Percentiles rank a stretch among this genome's conserved stretches.
Evolutionary conservation across 352 stramenopile genomes (phyloP).

Genomic region (Plasmopara muralis): DNA sequence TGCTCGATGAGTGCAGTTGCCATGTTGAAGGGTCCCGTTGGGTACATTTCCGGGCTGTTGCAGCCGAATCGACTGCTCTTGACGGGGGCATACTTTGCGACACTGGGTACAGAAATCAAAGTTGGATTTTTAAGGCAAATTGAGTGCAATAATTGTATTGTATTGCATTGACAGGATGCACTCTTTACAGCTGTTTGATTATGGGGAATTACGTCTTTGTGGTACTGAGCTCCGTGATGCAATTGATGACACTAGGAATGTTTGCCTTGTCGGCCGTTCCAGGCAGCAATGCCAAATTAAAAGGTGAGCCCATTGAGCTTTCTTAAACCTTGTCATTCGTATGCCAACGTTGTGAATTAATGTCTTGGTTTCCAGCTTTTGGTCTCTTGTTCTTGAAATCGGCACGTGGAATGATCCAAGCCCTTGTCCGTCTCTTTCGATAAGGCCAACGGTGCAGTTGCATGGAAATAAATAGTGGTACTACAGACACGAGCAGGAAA

Average conservation of each 20-base stretch:
- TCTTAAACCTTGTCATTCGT: not conserved
- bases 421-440: conserved; percentile 43
- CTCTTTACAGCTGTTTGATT: conserved; percentile 77
- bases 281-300: conserved; percentile 52
- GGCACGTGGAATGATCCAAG: conserved; percentile 55
- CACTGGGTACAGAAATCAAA: conserved; percentile 39
- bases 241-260: conserved; percentile 51
- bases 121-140: not conserved
- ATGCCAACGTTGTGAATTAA: not conserved
- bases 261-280: conserved; percentile 60
- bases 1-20: conserved; percentile 69
- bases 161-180: conserved; percentile 26
- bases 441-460: conserved; percentile 13
- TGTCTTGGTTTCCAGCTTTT: conserved; percentile 32
- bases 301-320: conserved; percentile 26
- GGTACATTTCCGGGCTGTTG: conserved; percentile 47
- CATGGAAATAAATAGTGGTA: not conserved
- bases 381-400: conserved; percentile 58
- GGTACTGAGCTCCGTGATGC: conserved; percentile 62
- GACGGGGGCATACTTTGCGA: conserved; percentile 62
- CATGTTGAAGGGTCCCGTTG: conserved; percentile 65
- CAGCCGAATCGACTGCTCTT: conserved; percentile 59
- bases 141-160: not conserved
- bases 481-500: too few relatives aligned
- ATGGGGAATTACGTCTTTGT: conserved; percentile 79